Evolutionary conservation across 805 yeast species (phyloP).

Genomic region (Starmerella tilneyi): DNA sequence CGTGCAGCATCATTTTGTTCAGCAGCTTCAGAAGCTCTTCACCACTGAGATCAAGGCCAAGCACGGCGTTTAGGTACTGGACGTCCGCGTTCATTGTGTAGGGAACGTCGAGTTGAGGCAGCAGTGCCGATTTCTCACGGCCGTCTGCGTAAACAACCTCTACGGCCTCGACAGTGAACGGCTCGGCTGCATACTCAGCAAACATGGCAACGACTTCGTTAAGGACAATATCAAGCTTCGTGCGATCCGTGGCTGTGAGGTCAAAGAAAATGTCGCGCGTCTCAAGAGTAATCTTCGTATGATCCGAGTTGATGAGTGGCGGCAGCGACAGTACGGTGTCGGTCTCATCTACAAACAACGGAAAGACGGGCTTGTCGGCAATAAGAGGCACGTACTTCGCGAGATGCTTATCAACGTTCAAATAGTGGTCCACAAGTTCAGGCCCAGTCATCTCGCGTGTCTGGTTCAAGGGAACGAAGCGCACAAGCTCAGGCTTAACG

Average conservation of each 20-base stretch:
- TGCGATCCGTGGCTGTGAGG: constrained; percentile 87
- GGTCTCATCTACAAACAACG: constrained; percentile 72
- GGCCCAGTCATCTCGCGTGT: constrained; percentile 52
- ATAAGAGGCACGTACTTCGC: constrained; percentile 83
- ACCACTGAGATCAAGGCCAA: constrained; percentile 68
- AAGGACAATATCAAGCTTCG: constrained; percentile 87
- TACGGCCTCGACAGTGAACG: constrained; percentile 85
- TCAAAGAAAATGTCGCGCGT: constrained; percentile 88
- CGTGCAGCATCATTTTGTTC: constrained; percentile 69
- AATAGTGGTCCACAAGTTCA: constrained; percentile 79
- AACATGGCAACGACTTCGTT: constrained; percentile 94
- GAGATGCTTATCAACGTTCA: constrained; percentile 68
- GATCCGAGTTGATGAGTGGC: constrained; percentile 90
- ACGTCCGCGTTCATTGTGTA: constrained; percentile 66
- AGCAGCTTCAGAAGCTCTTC: constrained; percentile 60
- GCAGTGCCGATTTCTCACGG: constrained; percentile 48
- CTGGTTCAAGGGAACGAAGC: constrained; percentile 41
- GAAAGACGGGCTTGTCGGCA: constrained; percentile 78
- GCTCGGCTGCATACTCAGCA: constrained; percentile 69
- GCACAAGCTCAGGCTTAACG: constrained; percentile 62
- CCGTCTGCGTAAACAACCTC: constrained; percentile 65
- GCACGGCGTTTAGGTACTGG: constrained; percentile 78
- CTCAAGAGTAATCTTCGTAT: constrained; percentile 72
- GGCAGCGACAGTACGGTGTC: constrained; percentile 83
- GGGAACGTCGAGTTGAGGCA: constrained; percentile 56